These are phyloP conservation scores for Cryptococcus wingfieldii DNA, from an alignment of 1,284 basidiomycete genomes.

Conservation along the genomic window DNA sequence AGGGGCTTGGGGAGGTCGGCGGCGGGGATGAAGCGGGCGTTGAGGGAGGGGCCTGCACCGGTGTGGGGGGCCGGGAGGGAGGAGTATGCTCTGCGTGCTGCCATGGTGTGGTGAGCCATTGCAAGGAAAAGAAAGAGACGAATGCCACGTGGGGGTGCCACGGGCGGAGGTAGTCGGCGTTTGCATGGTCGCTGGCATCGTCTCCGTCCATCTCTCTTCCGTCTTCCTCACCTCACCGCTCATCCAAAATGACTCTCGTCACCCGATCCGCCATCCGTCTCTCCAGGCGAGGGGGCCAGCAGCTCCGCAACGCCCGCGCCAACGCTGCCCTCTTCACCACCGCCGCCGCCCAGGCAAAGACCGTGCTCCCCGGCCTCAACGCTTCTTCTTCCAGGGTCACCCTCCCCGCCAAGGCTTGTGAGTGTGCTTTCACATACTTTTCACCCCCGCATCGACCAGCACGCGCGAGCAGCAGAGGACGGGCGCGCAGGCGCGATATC, in stretches of 20 bases:
- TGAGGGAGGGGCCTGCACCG: neutral
- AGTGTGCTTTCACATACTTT: constrained; percentile 17
- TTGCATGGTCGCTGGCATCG: neutral
- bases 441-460: neutral
- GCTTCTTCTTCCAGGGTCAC: constrained; percentile 26
- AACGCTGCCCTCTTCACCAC: constrained; percentile 48
- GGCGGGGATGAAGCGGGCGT: neutral
- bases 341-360: constrained; percentile 37
- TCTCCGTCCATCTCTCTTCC: constrained; percentile 6
- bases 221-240: constrained; percentile 10
- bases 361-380: constrained; percentile 35
- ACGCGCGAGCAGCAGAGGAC: neutral
- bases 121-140: neutral
- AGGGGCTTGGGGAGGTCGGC: constrained; percentile 21
- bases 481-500: neutral
- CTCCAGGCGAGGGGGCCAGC: constrained; percentile 40
- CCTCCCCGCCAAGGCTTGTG: constrained; percentile 30
- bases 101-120: neutral
- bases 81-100: neutral
- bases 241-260: constrained; percentile 45
- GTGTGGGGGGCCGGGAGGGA: neutral
- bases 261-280: constrained; percentile 47
- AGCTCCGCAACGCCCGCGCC: constrained; percentile 38
- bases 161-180: constrained; percentile 4
- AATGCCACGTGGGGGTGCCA: neutral